A percentile compares a stretch with the other conserved stretches of the same genome.
Conservation (phyloP, 345 rosid genomes). For the Salix suchowensis region DNA sequence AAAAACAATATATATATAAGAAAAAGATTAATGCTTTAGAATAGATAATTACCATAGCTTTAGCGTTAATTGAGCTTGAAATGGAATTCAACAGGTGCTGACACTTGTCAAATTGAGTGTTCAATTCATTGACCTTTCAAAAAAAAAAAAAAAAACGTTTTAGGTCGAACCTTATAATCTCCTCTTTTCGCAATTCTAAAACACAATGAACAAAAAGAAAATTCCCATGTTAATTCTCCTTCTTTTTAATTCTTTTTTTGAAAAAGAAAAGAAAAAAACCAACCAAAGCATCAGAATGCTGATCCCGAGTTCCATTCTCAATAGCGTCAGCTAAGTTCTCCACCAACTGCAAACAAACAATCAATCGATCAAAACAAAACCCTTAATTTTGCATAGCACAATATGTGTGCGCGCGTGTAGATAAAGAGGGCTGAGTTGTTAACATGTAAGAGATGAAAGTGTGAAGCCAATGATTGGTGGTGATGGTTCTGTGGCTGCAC, state of each 20-base stretch:
- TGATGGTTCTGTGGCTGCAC: slow-evolving; percentile 45
- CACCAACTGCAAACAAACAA: slow-evolving; percentile 41
- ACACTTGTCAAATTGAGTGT: slow-evolving; percentile 77
- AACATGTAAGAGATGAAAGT: slow-evolving; percentile 73
- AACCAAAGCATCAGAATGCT: slow-evolving; percentile 78
- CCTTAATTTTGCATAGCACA: neutral
- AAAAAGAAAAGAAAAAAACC: neutral
- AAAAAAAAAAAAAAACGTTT: slow-evolving; percentile 4
- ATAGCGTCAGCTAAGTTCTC: slow-evolving; percentile 64
- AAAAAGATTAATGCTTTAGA: neutral
- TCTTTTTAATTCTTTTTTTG: no score
- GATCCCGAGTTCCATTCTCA: slow-evolving; percentile 74
- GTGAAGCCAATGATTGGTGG: slow-evolving; percentile 89
- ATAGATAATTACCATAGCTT: slow-evolving; percentile 48
- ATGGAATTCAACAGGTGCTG: slow-evolving; percentile 83
- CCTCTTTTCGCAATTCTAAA: no score
- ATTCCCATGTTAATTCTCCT: no score
- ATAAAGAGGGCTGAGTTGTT: neutral
- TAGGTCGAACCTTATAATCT: no score
- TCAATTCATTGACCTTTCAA: slow-evolving; percentile 60
- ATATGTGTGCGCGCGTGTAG: neutral
- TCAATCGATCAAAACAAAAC: neutral
- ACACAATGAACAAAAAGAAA: no score
- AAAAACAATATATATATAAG: no score
- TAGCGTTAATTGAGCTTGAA: slow-evolving; percentile 54